phyloP scores from a whole-genome alignment of 306 rosid genomes.

The Vachellia collinsii region DNA sequence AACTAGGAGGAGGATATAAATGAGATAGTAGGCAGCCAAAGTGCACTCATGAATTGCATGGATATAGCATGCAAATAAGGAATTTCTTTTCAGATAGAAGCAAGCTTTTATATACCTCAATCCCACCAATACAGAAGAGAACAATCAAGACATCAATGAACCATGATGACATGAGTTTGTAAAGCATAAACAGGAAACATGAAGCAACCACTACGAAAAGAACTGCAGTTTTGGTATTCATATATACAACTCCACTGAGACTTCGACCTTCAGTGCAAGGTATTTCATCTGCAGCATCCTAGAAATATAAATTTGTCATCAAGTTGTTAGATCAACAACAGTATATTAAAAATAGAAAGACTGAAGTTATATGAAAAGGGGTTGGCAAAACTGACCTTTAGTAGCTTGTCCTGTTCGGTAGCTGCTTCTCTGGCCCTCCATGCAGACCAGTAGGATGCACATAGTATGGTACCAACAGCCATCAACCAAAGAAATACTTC shows the following conservation, averaged over 20 bases:
- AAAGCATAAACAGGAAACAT: slow-evolving; percentile 84
- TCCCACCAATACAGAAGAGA: slow-evolving; percentile 98
- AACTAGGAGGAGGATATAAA: slow-evolving; percentile 20
- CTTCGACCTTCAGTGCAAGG: slow-evolving; percentile 45
- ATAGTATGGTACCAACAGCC: slow-evolving; percentile 92
- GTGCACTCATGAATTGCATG: slow-evolving; percentile 17
- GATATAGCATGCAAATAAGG: not conserved
- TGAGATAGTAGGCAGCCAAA: slow-evolving; percentile 14
- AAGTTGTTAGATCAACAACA: slow-evolving; percentile 26
- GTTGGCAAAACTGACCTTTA: slow-evolving; percentile 58
- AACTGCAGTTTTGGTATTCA: slow-evolving; percentile 78
- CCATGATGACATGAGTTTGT: slow-evolving; percentile 88
- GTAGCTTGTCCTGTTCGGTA: slow-evolving; percentile 70
- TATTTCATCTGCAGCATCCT: slow-evolving; percentile 79
- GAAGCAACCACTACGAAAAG: slow-evolving; percentile 88
- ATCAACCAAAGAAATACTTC: slow-evolving; percentile 98
- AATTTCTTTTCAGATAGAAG: slow-evolving; percentile 2
- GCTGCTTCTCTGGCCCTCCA: slow-evolving; percentile 84
- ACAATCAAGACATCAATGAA: slow-evolving; percentile 87
- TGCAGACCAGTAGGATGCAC: slow-evolving; percentile 98
- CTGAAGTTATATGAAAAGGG: not conserved
- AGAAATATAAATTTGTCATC: slow-evolving; percentile 34
- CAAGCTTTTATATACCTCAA: slow-evolving; percentile 62
- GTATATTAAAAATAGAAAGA: slow-evolving; percentile 13
- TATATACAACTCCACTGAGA: slow-evolving; percentile 65